Conservation (phyloP, 2,329 filamentous ascomycete species). For the Amauroascus niger region DNA sequence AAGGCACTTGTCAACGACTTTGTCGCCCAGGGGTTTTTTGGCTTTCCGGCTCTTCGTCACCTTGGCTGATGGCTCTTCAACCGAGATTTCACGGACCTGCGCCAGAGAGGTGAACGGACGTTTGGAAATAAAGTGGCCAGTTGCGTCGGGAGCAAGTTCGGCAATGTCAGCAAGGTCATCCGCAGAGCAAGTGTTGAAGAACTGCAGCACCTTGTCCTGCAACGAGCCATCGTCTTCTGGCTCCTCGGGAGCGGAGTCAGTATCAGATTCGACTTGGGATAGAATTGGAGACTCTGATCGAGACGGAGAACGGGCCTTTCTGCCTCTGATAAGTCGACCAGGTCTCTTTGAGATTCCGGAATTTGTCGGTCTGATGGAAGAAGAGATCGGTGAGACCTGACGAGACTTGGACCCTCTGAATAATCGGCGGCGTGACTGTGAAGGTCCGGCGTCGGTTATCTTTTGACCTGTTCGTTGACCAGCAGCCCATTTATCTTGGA, state of each 20-base stretch:
- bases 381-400: slow-evolving; percentile 21
- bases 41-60: slow-evolving; percentile 40
- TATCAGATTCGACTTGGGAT: slow-evolving; percentile 36
- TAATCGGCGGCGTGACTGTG: slow-evolving; percentile 29
- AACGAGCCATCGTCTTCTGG: slow-evolving; percentile 37
- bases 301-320: slow-evolving; percentile 29
- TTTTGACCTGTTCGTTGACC: slow-evolving; percentile 31
- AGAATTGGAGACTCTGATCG: slow-evolving; percentile 30
- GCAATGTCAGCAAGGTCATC: slow-evolving; percentile 75
- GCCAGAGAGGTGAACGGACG: slow-evolving; percentile 63
- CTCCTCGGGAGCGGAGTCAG: slow-evolving; percentile 32
- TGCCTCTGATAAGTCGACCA: slow-evolving; percentile 43
- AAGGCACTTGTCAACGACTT: slow-evolving; percentile 55
- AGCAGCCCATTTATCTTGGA: slow-evolving; percentile 51
- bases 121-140: slow-evolving; percentile 59
- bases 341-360: slow-evolving; percentile 24
- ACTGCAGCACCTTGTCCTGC: slow-evolving; percentile 56
- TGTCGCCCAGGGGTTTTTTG: slow-evolving; percentile 53
- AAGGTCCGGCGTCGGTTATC: slow-evolving; percentile 21
- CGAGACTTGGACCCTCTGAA: slow-evolving; percentile 31
- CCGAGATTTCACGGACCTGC: slow-evolving; percentile 56
- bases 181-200: slow-evolving; percentile 69
- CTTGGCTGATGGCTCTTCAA: slow-evolving; percentile 25
- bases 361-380: slow-evolving; percentile 17
- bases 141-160: slow-evolving; percentile 58